Percentiles rank a stretch among this genome's conserved stretches.
These are phyloP conservation scores for Populus nigra DNA, from an alignment of 345 rosid species.

Conservation along the genomic window DNA sequence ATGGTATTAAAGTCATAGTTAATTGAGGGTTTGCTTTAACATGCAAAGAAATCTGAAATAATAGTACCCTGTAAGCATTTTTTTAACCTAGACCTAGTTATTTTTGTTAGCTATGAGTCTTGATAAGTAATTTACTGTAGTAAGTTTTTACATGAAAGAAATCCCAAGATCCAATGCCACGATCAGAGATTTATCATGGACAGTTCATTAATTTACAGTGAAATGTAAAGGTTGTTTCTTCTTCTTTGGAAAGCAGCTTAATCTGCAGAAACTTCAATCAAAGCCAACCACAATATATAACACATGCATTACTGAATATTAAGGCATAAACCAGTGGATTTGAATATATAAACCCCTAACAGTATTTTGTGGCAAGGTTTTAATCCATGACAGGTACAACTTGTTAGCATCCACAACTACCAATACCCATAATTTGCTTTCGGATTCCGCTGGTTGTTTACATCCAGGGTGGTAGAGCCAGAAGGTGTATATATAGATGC, in stretches of 20 bases:
- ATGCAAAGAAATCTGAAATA: too few relatives aligned
- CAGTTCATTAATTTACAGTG: too few relatives aligned
- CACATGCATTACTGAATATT: not conserved
- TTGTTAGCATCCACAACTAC: not conserved
- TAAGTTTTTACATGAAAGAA: not conserved
- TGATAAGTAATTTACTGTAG: too few relatives aligned
- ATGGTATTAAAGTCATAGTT: too few relatives aligned
- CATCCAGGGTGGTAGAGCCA: not conserved
- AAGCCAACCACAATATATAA: not conserved
- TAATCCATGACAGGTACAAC: not conserved
- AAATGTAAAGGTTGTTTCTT: too few relatives aligned
- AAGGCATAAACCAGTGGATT: not conserved
- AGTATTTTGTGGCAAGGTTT: not conserved
- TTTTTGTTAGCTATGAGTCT: too few relatives aligned
- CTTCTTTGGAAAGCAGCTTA: too few relatives aligned
- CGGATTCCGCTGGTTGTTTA: not conserved
- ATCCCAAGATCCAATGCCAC: not conserved
- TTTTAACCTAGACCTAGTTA: too few relatives aligned
- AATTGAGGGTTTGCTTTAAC: not conserved
- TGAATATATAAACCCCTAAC: not conserved
- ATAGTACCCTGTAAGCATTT: too few relatives aligned
- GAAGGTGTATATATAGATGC: not conserved
- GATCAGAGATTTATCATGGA: too few relatives aligned
- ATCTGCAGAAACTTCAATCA: not conserved
- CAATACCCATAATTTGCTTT: not conserved